phyloP scores from a whole-genome alignment of 2,329 filamentous ascomycete species.

The Zymoseptoria pseudotritici region DNA sequence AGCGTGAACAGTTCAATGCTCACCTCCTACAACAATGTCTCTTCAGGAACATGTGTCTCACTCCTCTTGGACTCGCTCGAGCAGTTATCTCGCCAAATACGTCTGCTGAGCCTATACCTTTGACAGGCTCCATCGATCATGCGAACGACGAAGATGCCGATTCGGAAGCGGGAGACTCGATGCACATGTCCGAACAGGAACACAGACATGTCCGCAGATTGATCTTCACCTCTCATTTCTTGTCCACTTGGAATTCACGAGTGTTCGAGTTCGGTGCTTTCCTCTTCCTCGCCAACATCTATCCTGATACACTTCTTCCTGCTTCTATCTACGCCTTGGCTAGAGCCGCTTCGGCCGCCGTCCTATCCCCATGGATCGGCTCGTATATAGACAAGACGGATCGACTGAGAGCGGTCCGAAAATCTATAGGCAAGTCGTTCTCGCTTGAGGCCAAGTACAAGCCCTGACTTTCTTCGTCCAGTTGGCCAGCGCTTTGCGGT shows the following conservation, averaged over 20 bases:
- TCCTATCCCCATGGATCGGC: constrained; percentile 54
- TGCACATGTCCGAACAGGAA: background rate
- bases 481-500: constrained; percentile 24
- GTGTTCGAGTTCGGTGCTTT: constrained; percentile 45
- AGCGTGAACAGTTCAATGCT: background rate
- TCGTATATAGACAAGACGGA: constrained; percentile 49
- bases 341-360: constrained; percentile 50
- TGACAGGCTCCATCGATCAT: background rate
- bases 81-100: background rate
- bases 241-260: constrained; percentile 45
- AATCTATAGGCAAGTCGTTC: constrained; percentile 30
- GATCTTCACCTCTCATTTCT: constrained; percentile 41
- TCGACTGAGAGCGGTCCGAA: constrained; percentile 33
- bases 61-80: background rate
- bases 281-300: constrained; percentile 41
- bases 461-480: constrained; percentile 8
- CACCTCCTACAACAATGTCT: background rate
- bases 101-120: background rate
- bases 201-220: constrained; percentile 5
- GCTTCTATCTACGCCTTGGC: constrained; percentile 62
- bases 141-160: background rate
- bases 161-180: background rate
- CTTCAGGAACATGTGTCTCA: background rate
- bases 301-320: constrained; percentile 52
- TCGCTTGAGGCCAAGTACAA: background rate